These are phyloP conservation scores for Arabidopsis suecica DNA, from an alignment of 345 rosid genomes.

Conservation along the genomic window DNA sequence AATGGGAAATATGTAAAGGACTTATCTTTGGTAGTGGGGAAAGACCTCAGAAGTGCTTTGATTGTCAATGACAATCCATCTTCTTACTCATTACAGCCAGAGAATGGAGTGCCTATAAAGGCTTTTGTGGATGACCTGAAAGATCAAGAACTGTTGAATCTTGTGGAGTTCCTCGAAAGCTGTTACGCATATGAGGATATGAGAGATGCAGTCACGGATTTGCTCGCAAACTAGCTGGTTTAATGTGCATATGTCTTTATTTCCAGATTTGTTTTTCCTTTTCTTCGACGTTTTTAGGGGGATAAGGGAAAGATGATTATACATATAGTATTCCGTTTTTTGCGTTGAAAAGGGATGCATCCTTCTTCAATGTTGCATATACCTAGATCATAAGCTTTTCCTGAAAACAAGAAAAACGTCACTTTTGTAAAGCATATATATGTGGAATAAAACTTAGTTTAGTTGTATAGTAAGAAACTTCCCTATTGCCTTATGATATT, in stretches of 20 bases:
- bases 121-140: conserved; percentile 62
- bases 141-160: conserved; percentile 62
- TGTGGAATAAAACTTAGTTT: conserved; percentile 3
- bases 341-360: conserved; percentile 25
- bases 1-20: conserved; percentile 81
- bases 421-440: conserved; percentile 14
- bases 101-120: conserved; percentile 74
- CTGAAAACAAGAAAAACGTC: conserved; percentile 12
- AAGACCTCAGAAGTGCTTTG: conserved; percentile 59
- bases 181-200: conserved; percentile 62
- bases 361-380: conserved; percentile 28
- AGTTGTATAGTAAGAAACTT: conserved; percentile 24
- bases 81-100: conserved; percentile 71
- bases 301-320: conserved; percentile 2
- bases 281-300: neutral
- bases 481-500: neutral
- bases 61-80: conserved; percentile 89
- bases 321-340: conserved; percentile 3
- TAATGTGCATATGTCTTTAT: conserved; percentile 18
- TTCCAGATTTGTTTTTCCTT: neutral
- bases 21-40: conserved; percentile 68
- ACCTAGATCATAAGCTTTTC: neutral
- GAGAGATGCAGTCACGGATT: conserved; percentile 73
- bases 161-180: conserved; percentile 56
- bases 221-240: neutral